Base-by-base conservation (phyloP, 495 filamentous ascomycete species). In the Aspergillus sparsus region DNA sequence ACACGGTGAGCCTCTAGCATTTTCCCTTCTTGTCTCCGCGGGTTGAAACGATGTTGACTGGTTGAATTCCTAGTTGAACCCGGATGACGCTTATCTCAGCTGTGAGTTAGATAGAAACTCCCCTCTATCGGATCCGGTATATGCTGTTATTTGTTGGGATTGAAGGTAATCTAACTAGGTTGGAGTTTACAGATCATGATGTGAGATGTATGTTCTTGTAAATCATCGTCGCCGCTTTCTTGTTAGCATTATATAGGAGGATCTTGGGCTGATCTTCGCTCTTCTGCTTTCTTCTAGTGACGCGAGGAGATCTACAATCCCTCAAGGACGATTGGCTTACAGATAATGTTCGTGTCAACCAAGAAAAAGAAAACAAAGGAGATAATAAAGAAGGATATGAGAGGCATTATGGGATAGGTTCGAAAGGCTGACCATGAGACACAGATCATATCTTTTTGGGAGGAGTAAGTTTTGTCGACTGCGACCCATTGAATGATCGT, bases 321-420 rank as follows among this genome's bases (percentile, higher is more conserved):
- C 81, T 98, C 49, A 93, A 90, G 76, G 79, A 89, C 70, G 95
- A 97, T 78, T 98, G 94, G 94, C 79, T 98, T 50, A 98, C 93
- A n/a, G 94, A 98, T 72, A 97, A 96, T 78, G 92, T 96, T 83
- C 57, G 87, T 74, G 58, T 51, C 18, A 42, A 42, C 13, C 0
- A 37, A 37, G 21, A 27, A 27, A 27, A 27, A 27, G 21, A 27
- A 27, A 27, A 27, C 21, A 27, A 27, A 3, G 21, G 21, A 27
- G 3, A 27, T 27, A 27, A 27, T 27, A 3, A 27, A 27, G 21
- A 27, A 27, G 21, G 3, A 27, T 1, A 3, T 27, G 1, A 27
- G 21, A 3, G 21, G 21, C 21, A 27, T 27, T 27, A 27, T 27
- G 21, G 21, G 32, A 8, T 53, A 37, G n/a, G 53, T 47, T 11